Conservation (phyloP, 73 alveolate species). For the Tetrahymena elliotti region DNA sequence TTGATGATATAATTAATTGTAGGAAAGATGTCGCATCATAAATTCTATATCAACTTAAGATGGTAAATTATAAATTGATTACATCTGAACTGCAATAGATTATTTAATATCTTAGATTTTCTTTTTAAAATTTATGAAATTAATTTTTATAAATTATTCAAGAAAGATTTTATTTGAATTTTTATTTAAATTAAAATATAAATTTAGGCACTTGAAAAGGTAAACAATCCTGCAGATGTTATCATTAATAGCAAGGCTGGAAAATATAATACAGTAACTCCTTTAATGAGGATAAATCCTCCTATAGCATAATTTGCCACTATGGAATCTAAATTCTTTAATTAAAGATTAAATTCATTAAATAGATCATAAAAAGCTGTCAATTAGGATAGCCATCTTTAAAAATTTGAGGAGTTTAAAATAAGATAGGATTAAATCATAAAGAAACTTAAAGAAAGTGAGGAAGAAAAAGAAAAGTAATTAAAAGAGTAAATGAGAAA, state of each 20-base stretch:
- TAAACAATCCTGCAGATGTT: constrained; percentile 67
- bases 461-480: constrained; percentile 58
- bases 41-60: constrained; percentile 64
- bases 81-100: not conserved
- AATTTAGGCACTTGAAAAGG: constrained; percentile 51
- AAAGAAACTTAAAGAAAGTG: constrained; percentile 61
- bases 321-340: constrained; percentile 51
- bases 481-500: constrained; percentile 78
- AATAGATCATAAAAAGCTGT: constrained; percentile 84
- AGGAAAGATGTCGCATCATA: constrained; percentile 75
- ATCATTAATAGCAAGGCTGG: constrained; percentile 62
- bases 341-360: constrained; percentile 58
- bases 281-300: constrained; percentile 61
- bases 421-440: constrained; percentile 62
- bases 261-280: constrained; percentile 55
- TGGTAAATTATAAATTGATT: constrained; percentile 20
- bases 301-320: constrained; percentile 55
- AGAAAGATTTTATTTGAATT: no score
- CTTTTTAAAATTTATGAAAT: not conserved
- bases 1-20: constrained; percentile 68
- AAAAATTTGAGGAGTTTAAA: constrained; percentile 78
- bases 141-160: not conserved
- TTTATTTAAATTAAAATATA: not conserved
- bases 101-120: not conserved
- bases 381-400: constrained; percentile 68